A percentile compares a stretch with the other conserved stretches of the same genome.
Conservation (phyloP, 441 rosid species). For the Francoa sonchifolia region DNA sequence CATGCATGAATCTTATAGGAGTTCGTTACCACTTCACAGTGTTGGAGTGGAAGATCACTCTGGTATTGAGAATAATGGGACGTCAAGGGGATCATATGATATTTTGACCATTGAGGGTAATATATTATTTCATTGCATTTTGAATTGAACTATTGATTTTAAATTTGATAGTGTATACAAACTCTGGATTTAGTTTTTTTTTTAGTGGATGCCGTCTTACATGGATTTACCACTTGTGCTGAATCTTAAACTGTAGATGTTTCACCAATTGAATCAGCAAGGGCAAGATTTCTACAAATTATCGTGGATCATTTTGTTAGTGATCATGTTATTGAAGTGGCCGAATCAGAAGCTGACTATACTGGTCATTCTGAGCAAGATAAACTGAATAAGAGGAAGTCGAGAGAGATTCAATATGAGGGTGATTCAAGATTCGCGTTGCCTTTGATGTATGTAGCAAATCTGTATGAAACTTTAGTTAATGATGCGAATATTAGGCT, state of each 20-base stretch:
- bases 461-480: constrained; percentile 74
- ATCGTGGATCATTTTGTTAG: constrained; percentile 62
- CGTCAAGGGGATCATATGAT: constrained; percentile 34
- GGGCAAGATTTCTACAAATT: constrained; percentile 69
- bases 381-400: constrained; percentile 59
- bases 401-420: constrained; percentile 56
- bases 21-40: constrained; percentile 46
- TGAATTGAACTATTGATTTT: no score
- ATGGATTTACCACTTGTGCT: constrained; percentile 2
- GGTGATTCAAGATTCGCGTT: constrained; percentile 60
- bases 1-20: constrained; percentile 59
- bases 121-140: no score
- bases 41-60: constrained; percentile 56
- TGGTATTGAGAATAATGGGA: constrained; percentile 39
- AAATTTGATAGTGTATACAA: no score
- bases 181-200: not conserved
- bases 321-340: constrained; percentile 49
- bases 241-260: constrained; percentile 41
- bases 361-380: constrained; percentile 35
- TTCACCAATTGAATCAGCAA: constrained; percentile 76
- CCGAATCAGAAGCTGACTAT: constrained; percentile 37
- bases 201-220: not conserved
- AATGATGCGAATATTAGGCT: constrained; percentile 62
- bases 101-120: constrained; percentile 57
- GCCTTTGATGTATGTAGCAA: constrained; percentile 89